Percentiles rank a stretch among this genome's conserved stretches.
Evolutionary conservation across 2,329 filamentous ascomycete species (phyloP).

Genomic region (Fusarium clavum): DNA sequence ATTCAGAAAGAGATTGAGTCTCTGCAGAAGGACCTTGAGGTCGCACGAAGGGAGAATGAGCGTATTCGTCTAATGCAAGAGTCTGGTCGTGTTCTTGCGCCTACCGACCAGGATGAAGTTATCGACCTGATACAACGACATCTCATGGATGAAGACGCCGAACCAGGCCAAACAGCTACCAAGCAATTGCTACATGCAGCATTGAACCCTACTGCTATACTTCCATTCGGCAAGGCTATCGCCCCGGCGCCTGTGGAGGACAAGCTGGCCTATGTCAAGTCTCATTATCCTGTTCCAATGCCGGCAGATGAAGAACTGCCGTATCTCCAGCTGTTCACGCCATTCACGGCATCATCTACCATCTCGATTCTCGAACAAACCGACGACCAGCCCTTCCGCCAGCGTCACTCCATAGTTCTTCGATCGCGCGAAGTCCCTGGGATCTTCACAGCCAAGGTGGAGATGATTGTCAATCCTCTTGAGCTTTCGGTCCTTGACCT

Average conservation of each 20-base stretch:
- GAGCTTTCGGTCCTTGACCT: conserved; percentile 65
- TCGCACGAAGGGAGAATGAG: conserved; percentile 69
- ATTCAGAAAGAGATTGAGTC: conserved; percentile 66
- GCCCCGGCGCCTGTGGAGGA: conserved; percentile 40
- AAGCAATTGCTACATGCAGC: conserved; percentile 61
- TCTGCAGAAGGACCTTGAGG: conserved; percentile 68
- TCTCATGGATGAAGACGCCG: conserved; percentile 53
- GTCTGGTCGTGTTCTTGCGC: conserved; percentile 53
- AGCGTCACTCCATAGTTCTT: conserved; percentile 68
- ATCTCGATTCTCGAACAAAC: conserved; percentile 58
- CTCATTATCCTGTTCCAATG: conserved; percentile 74
- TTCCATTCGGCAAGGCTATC: conserved; percentile 61
- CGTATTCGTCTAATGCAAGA: conserved; percentile 59
- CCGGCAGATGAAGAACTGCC: conserved; percentile 73
- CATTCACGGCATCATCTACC: conserved; percentile 70
- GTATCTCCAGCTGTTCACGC: conserved; percentile 77
- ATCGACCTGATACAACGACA: conserved; percentile 55
- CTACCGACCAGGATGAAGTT: conserved; percentile 53
- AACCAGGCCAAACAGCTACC: conserved; percentile 46
- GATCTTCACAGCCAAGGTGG: conserved; percentile 68
- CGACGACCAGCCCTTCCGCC: conserved; percentile 55
- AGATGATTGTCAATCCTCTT: conserved; percentile 68
- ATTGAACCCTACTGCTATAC: conserved; percentile 62
- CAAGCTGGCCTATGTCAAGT: conserved; percentile 59
- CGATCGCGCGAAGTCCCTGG: conserved; percentile 56